Evolutionary conservation across 2,329 filamentous ascomycete species (phyloP), one percentile per base, ranked within the genome.

Genomic region (Cadophora malorum): DNA sequence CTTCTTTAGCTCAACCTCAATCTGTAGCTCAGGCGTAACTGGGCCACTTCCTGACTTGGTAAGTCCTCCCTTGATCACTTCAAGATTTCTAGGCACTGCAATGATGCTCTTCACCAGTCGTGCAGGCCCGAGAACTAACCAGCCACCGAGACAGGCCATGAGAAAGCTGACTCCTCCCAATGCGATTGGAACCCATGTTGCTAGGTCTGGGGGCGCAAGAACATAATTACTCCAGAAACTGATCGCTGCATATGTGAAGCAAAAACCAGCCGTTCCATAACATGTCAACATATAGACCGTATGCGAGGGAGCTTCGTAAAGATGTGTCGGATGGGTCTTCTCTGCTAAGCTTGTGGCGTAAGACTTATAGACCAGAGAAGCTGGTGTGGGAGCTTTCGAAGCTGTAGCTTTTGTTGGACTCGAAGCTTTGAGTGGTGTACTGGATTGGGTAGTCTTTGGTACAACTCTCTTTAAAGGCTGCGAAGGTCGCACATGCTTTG

Each of bases 301-400:
- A 74, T 91, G 89, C 0, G 88, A 88, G 16, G 88, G 87, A 1
- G 86, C 85, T 74, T 89, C 83, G 80, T 91, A 93, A 53, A 93
- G 81, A 3, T 86, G 78, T 8, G 90, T 88, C 5, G 85, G 83
- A 1, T 82, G 79, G n/a, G 82, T 75, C 70, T 86, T 85, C 67
- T 81, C 80, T 16, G 86, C 85, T 47, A 92, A 83, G 68, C 66
- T 73, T n/a, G 84, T 83, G 74, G 83, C 82, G 79, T 84, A 88
- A 64, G 79, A 82, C 73, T 80, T 83, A 75, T 66, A 79, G 70
- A 41, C 73, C 71, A 66, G 38, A 58, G 47, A 25, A 45, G 47
- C 16, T 49, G 55, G 41, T 19, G 45, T n/a, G 7, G 45, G 23
- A 12, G 52, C 21, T 23, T 9, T 9, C 8, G 41, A n/a, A 16